Evolutionary conservation across 257 asterid genomes (phyloP).

Genomic region (Cynanchum wilfordii): DNA sequence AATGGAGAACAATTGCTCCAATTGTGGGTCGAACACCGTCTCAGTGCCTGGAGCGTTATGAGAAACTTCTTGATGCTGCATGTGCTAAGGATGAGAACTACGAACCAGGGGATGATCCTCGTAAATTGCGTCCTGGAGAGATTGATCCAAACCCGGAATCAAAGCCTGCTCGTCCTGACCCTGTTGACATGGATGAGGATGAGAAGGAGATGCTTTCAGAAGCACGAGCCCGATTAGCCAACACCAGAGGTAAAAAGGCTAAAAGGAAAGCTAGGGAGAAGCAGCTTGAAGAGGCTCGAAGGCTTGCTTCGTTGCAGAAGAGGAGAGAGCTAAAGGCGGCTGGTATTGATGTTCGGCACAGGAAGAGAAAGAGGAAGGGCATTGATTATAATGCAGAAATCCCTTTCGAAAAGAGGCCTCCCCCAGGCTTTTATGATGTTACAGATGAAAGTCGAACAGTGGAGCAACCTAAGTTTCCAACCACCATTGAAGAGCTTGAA

Average conservation of each 20-base stretch:
- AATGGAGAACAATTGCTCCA: slow-evolving; percentile 98
- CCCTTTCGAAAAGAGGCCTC: slow-evolving; percentile 94
- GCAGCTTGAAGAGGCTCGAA: slow-evolving; percentile 97
- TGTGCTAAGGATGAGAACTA: slow-evolving; percentile 98
- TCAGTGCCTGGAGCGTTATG: slow-evolving; percentile 93
- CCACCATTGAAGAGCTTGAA: slow-evolving; percentile 95
- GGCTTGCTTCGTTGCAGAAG: slow-evolving; percentile 98
- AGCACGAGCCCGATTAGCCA: slow-evolving; percentile 93
- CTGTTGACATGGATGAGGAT: slow-evolving; percentile 99
- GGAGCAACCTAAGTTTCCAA: slow-evolving; percentile 76
- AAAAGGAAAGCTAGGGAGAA: slow-evolving; percentile 96
- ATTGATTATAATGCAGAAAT: slow-evolving; percentile 93
- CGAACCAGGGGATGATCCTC: slow-evolving; percentile 89
- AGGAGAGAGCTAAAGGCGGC: slow-evolving; percentile 99
- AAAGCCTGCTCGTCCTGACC: slow-evolving; percentile 99
- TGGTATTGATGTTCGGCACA: slow-evolving; percentile 63
- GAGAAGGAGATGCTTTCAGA: slow-evolving; percentile 99
- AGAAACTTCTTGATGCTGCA: slow-evolving; percentile 96
- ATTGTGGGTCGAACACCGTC: slow-evolving; percentile 99
- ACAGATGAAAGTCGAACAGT: slow-evolving; percentile 78
- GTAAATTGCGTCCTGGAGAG: slow-evolving; percentile 96
- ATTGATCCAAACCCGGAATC: slow-evolving; percentile 98
- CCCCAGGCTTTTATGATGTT: slow-evolving; percentile 91
- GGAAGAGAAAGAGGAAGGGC: slow-evolving; percentile 92
- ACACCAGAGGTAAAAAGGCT: slow-evolving; percentile 96